Conservation (phyloP, 2,329 filamentous ascomycete genomes). For the Paraconiothyrium brasiliense region DNA sequence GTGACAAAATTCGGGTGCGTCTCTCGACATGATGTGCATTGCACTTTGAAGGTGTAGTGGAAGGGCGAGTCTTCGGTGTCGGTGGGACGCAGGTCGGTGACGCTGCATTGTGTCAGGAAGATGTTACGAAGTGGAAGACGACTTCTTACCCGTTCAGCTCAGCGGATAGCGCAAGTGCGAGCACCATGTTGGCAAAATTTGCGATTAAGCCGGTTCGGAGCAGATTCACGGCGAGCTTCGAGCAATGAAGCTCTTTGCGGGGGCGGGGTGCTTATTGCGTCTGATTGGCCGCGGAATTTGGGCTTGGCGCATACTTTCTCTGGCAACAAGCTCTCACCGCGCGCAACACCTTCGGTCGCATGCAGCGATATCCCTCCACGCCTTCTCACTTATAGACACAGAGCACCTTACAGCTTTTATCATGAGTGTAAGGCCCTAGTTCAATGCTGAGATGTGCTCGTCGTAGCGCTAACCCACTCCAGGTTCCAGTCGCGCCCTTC, state of each 20-base stretch:
- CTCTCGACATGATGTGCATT: slow-evolving; percentile 97
- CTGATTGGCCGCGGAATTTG: slow-evolving; percentile 18
- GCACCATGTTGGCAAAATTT: slow-evolving; percentile 37
- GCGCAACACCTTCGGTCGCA: slow-evolving; percentile 3
- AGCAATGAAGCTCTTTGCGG: slow-evolving; percentile 18
- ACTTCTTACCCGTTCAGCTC: slow-evolving; percentile 46
- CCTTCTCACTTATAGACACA: background rate
- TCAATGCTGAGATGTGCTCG: too few relatives aligned
- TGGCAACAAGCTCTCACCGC: slow-evolving; percentile 5
- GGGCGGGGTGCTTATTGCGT: slow-evolving; percentile 17
- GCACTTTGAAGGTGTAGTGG: slow-evolving; percentile 97
- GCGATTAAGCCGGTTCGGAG: background rate
- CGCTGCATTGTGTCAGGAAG: slow-evolving; percentile 61
- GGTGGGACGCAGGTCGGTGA: slow-evolving; percentile 86
- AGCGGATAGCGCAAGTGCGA: slow-evolving; percentile 51
- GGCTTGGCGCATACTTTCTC: slow-evolving; percentile 5
- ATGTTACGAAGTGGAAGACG: background rate
- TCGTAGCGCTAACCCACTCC: slow-evolving; percentile 26
- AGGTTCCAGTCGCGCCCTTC: slow-evolving; percentile 74
- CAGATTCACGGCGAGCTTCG: background rate
- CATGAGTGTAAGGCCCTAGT: slow-evolving; percentile 49
- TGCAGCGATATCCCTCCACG: slow-evolving; percentile 6
- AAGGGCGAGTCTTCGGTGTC: slow-evolving; percentile 86
- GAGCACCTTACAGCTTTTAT: slow-evolving; percentile 24
- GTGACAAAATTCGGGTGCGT: slow-evolving; percentile 86